A percentile compares a stretch with the other conserved stretches of the same genome.
phyloP scores from a whole-genome alignment of 257 asterid genomes.

The Vinca minor region DNA sequence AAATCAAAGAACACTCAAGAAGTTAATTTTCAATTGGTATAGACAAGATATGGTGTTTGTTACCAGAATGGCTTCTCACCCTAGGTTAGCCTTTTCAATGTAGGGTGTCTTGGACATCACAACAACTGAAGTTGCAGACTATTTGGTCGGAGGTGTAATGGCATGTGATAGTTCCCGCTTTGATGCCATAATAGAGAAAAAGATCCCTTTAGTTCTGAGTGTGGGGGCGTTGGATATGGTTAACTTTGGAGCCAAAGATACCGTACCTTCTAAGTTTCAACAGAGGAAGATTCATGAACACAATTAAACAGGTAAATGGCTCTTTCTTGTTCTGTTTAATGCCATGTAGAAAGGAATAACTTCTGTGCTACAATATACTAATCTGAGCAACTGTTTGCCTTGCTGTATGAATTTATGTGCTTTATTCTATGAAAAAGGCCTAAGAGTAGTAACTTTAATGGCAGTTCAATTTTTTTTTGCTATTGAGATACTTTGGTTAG shows the following conservation, averaged over 20 bases:
- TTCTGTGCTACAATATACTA: neutral
- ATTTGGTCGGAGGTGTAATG: constrained; percentile 92
- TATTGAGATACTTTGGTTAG: neutral
- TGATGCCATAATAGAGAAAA: constrained; percentile 72
- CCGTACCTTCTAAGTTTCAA: constrained; percentile 61
- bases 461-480: neutral
- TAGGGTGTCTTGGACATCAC: constrained; percentile 95
- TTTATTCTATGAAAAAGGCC: neutral
- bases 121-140: constrained; percentile 93
- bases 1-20: neutral
- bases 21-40: neutral
- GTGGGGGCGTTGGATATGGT: constrained; percentile 96
- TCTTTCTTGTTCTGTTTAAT: constrained; percentile 1
- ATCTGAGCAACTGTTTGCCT: too few species aligned
- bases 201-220: constrained; percentile 80
- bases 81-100: constrained; percentile 7
- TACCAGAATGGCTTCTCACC: neutral
- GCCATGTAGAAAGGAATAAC: neutral
- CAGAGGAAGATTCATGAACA: constrained; percentile 65
- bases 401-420: neutral
- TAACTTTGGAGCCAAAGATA: constrained; percentile 74
- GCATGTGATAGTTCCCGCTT: constrained; percentile 82
- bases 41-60: neutral
- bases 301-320: constrained; percentile 64
- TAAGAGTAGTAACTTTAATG: neutral